These are phyloP conservation scores for Suhomyces kunorum DNA, from an alignment of 1,139 yeast genomes.

Conservation along the genomic window DNA sequence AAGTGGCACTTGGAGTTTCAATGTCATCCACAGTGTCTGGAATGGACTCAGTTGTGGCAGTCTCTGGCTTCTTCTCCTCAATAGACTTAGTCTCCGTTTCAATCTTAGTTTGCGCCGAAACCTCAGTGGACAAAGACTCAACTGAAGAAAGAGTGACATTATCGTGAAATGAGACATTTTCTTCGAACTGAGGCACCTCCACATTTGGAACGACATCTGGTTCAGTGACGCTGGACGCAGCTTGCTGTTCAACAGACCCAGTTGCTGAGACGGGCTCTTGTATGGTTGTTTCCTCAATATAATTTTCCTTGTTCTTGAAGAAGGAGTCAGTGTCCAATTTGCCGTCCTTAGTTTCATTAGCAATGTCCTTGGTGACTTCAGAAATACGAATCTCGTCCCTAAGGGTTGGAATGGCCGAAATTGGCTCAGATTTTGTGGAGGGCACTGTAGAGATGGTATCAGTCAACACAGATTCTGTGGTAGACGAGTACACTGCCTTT, in stretches of 20 bases:
- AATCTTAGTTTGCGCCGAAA: background rate
- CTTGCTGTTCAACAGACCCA: constrained; percentile 1
- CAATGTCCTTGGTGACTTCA: constrained; percentile 24
- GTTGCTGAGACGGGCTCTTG: constrained; percentile 4
- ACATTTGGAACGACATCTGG: background rate
- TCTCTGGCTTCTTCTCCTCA: constrained; percentile 6
- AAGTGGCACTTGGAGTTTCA: background rate
- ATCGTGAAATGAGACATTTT: background rate
- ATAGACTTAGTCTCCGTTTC: background rate
- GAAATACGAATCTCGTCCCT: constrained; percentile 16
- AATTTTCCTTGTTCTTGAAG: constrained; percentile 19
- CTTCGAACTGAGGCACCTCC: background rate
- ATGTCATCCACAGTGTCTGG: background rate
- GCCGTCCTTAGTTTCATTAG: constrained; percentile 16
- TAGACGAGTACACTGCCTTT: constrained; percentile 4
- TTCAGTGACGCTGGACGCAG: background rate
- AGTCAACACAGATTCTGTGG: constrained; percentile 1
- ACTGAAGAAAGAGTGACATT: background rate
- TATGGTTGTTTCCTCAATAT: constrained; percentile 14
- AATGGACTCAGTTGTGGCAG: background rate
- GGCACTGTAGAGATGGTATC: constrained; percentile 2
- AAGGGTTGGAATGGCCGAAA: constrained; percentile 3
- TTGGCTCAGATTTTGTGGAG: constrained; percentile 6
- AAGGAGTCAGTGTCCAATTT: constrained; percentile 25
- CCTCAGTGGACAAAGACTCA: background rate